phyloP scores from a whole-genome alignment of 352 stramenopile species.

The Peronosclerospora sorghi region DNA sequence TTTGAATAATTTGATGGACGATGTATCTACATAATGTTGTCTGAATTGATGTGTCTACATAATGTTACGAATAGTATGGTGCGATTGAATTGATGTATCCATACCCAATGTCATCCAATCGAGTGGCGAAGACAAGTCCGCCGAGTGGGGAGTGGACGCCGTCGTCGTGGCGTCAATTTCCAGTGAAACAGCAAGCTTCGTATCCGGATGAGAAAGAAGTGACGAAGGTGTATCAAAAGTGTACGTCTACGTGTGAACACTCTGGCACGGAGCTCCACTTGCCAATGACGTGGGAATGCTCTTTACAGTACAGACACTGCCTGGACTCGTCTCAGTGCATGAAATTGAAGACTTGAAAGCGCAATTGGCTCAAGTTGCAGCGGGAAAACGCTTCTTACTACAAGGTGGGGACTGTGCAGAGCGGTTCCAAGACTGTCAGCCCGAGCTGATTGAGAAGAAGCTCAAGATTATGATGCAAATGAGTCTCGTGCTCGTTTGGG shows the following conservation, averaged over 20 bases:
- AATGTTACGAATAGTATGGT: too few relatives aligned
- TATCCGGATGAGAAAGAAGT: slow-evolving; percentile 71
- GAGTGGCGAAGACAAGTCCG: slow-evolving; percentile 1
- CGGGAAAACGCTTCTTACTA: slow-evolving; percentile 95
- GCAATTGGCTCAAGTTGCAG: slow-evolving; percentile 88
- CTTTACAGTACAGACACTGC: slow-evolving; percentile 60
- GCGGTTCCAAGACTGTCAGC: slow-evolving; percentile 89
- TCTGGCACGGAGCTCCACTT: too few relatives aligned
- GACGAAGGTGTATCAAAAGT: slow-evolving; percentile 47
- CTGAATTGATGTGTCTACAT: too few relatives aligned
- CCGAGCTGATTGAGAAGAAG: slow-evolving; percentile 85
- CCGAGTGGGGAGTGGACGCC: slow-evolving; percentile 61
- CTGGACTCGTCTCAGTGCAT: slow-evolving; percentile 92
- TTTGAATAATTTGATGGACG: too few relatives aligned
- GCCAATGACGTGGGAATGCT: too few relatives aligned
- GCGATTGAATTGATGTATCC: too few relatives aligned
- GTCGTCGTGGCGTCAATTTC: slow-evolving; percentile 64
- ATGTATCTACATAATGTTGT: too few relatives aligned
- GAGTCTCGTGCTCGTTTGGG: slow-evolving; percentile 95
- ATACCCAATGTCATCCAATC: not conserved
- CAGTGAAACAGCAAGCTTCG: slow-evolving; percentile 73
- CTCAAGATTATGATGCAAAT: slow-evolving; percentile 95
- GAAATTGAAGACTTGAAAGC: slow-evolving; percentile 90
- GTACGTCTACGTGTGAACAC: slow-evolving; percentile 27
- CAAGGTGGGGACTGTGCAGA: slow-evolving; percentile 98